A percentile compares a stretch with the other conserved stretches of the same genome.
Evolutionary conservation across 768 basidiomycete species (phyloP).

Genomic region (Suillus alpinus): DNA sequence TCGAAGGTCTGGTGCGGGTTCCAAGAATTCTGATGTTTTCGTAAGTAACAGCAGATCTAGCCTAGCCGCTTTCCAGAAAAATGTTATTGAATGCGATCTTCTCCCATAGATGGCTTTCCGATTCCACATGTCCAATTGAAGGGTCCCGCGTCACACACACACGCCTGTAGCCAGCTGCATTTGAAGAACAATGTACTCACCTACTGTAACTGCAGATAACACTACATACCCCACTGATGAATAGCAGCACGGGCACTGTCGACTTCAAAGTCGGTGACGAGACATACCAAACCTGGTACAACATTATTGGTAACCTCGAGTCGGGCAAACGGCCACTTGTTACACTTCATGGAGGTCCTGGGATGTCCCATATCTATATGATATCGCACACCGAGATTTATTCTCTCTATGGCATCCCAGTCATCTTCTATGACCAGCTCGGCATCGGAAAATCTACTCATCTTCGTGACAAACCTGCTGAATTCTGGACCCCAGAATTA

Average conservation of each 20-base stretch:
- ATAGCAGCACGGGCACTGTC: constrained; percentile 20
- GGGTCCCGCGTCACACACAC: not conserved
- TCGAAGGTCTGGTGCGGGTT: not conserved
- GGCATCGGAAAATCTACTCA: constrained; percentile 47
- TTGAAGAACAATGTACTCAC: not conserved
- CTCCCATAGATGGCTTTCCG: not conserved
- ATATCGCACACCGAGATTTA: constrained; percentile 36
- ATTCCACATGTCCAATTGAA: not conserved
- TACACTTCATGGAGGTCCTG: constrained; percentile 48
- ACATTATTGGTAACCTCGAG: constrained; percentile 39
- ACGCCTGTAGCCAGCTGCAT: not conserved
- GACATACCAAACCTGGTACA: constrained; percentile 44
- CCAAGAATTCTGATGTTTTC: not conserved
- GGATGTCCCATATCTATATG: constrained; percentile 40
- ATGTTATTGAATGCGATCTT: not conserved
- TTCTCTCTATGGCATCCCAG: constrained; percentile 29
- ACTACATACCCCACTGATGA: constrained; percentile 8
- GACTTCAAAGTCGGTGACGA: constrained; percentile 17
- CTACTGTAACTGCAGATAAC: not conserved
- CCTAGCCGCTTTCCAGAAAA: not conserved
- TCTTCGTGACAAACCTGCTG: constrained; percentile 30
- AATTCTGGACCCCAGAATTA: constrained; percentile 46
- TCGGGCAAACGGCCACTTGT: constrained; percentile 34
- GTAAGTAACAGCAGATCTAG: not conserved
- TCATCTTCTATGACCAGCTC: constrained; percentile 53